These are phyloP conservation scores for Aquilaria sinensis DNA, from an alignment of 345 rosid genomes.

Conservation along the genomic window DNA sequence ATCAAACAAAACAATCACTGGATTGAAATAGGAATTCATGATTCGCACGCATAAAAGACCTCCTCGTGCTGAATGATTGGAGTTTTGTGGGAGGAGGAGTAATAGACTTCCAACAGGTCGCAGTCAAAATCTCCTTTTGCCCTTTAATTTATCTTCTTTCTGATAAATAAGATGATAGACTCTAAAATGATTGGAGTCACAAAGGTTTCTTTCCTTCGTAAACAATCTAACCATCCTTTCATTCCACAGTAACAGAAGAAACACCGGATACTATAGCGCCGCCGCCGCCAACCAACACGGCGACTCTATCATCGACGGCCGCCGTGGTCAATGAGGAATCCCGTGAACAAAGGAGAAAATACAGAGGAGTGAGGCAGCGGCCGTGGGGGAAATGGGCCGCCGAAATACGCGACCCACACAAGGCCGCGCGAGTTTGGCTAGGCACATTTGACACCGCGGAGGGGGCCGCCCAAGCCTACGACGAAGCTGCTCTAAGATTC, in stretches of 20 bases:
- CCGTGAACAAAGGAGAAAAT: conserved; percentile 49
- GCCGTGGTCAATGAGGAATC: conserved; percentile 23
- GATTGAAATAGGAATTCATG: background rate
- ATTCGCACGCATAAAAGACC: background rate
- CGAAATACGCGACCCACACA: conserved; percentile 83
- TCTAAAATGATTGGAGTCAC: no score
- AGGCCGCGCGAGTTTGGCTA: conserved; percentile 79
- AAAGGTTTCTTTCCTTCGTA: no score
- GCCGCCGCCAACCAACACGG: conserved; percentile 9
- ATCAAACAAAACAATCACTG: no score
- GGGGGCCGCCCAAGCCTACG: conserved; percentile 87
- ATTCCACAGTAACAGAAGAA: conserved; percentile 25
- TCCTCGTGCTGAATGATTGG: background rate
- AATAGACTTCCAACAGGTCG: background rate
- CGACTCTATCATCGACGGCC: conserved; percentile 10
- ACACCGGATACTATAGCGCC: conserved; percentile 9
- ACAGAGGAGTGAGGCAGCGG: conserved; percentile 84
- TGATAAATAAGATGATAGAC: background rate
- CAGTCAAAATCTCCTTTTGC: conserved; percentile 5
- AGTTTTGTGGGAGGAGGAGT: no score
- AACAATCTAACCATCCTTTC: no score
- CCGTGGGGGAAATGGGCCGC: conserved; percentile 98
- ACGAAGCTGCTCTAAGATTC: conserved; percentile 78
- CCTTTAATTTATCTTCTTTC: background rate
- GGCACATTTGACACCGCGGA: conserved; percentile 88